A percentile compares a stretch with the other conserved stretches of the same genome.
These are phyloP conservation scores for Volvariella volvacea DNA, from an alignment of 1,284 basidiomycete species.

Conservation along the genomic window DNA sequence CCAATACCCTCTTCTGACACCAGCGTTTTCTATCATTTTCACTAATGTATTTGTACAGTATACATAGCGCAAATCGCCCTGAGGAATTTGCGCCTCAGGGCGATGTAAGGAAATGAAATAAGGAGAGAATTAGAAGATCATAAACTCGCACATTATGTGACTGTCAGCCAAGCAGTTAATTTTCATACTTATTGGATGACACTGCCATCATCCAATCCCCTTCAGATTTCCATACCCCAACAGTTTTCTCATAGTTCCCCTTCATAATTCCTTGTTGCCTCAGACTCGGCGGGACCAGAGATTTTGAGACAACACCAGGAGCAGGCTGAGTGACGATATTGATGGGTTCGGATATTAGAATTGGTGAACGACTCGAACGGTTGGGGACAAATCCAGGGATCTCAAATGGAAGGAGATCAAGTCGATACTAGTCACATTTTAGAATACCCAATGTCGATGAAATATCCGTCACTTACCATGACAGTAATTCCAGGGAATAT, in stretches of 20 bases:
- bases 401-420: not conserved
- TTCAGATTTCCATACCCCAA: conserved; percentile 28
- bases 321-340: not conserved
- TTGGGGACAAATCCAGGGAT: not conserved
- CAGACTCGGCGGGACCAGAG: not conserved
- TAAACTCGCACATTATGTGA: too few relatives aligned
- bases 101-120: too few relatives aligned
- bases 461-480: not conserved
- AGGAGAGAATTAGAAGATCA: too few relatives aligned
- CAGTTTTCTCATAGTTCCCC: not conserved
- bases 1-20: too few relatives aligned
- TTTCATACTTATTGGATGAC: too few relatives aligned
- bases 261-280: too few relatives aligned
- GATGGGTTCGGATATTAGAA: not conserved
- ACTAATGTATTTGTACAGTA: too few relatives aligned
- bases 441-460: not conserved
- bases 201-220: too few relatives aligned
- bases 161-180: too few relatives aligned
- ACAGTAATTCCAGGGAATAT: not conserved
- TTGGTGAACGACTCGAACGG: not conserved
- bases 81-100: too few relatives aligned
- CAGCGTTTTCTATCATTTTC: too few relatives aligned
- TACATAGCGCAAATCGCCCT: too few relatives aligned
- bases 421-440: not conserved
- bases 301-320: not conserved